Evolutionary conservation across 257 asterid species (phyloP).

Genomic region (Penstemon newberryi): DNA sequence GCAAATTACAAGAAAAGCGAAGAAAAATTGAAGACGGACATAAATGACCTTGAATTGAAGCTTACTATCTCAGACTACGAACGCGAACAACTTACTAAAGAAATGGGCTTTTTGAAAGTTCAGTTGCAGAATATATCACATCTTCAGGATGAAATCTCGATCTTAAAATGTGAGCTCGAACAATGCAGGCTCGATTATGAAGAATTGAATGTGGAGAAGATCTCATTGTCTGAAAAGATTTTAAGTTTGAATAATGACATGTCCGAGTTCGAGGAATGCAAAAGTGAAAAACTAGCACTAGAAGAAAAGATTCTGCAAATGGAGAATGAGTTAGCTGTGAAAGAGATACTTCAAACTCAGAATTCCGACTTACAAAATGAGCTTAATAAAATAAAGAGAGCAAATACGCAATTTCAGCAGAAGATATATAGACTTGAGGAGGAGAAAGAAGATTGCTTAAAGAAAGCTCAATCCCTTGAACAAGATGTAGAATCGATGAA

Average conservation of each 20-base stretch:
- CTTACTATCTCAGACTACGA: slow-evolving; percentile 68
- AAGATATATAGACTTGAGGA: slow-evolving; percentile 58
- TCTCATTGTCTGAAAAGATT: slow-evolving; percentile 39
- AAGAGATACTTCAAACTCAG: slow-evolving; percentile 42
- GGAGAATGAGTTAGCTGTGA: slow-evolving; percentile 50
- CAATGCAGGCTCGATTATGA: slow-evolving; percentile 46
- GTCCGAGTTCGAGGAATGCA: slow-evolving; percentile 62
- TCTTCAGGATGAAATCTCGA: slow-evolving; percentile 54
- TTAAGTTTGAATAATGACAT: slow-evolving; percentile 38
- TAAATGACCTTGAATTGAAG: slow-evolving; percentile 72
- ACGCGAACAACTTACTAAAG: slow-evolving; percentile 62
- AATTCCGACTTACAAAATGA: slow-evolving; percentile 46
- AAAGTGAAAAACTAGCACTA: slow-evolving; percentile 36
- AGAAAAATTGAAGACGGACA: slow-evolving; percentile 58
- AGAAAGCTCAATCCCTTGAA: slow-evolving; percentile 62
- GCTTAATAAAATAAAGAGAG: slow-evolving; percentile 46
- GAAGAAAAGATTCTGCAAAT: slow-evolving; percentile 56
- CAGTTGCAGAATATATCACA: slow-evolving; percentile 53
- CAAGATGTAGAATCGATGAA: slow-evolving; percentile 43
- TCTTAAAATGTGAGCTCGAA: slow-evolving; percentile 46
- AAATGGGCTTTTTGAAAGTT: slow-evolving; percentile 41
- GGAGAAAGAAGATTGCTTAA: slow-evolving; percentile 52
- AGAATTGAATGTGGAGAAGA: slow-evolving; percentile 55
- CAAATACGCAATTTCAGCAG: slow-evolving; percentile 49
- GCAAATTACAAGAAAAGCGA: slow-evolving; percentile 54